Evolutionary conservation across 768 basidiomycete genomes (phyloP).

Genomic region (Hemileccinum impolitum): DNA sequence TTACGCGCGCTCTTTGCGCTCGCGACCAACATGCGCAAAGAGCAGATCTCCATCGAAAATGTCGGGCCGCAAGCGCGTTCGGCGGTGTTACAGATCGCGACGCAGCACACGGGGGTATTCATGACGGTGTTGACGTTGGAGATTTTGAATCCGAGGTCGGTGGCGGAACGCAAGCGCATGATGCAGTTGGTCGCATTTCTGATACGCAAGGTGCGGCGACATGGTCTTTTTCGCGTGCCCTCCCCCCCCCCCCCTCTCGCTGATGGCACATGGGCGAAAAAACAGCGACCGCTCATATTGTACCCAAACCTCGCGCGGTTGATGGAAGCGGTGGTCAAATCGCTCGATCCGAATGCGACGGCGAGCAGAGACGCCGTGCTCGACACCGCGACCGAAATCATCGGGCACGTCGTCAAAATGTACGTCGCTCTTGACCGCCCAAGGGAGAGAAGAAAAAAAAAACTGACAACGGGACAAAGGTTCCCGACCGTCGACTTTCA

Average conservation of each 20-base stretch:
- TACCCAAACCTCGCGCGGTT: slow-evolving; percentile 80
- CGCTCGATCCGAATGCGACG: slow-evolving; percentile 86
- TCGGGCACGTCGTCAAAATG: slow-evolving; percentile 94
- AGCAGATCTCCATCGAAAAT: slow-evolving; percentile 64
- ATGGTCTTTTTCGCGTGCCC: no score
- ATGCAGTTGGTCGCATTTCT: slow-evolving; percentile 93
- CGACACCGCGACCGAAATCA: slow-evolving; percentile 89
- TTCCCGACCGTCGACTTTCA: slow-evolving; percentile 96
- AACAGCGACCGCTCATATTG: slow-evolving; percentile 80
- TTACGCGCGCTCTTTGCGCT: slow-evolving; percentile 80
- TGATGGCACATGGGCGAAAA: slow-evolving; percentile 22
- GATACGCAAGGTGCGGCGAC: slow-evolving; percentile 91
- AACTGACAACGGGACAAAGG: slow-evolving; percentile 35
- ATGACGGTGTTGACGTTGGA: slow-evolving; percentile 93
- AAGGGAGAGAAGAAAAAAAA: no score
- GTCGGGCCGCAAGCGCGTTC: slow-evolving; percentile 74
- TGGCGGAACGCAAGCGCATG: slow-evolving; percentile 80
- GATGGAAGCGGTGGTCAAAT: slow-evolving; percentile 95
- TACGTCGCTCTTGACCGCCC: no score
- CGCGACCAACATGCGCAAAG: slow-evolving; percentile 69
- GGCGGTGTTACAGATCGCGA: slow-evolving; percentile 83
- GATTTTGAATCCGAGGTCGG: slow-evolving; percentile 70
- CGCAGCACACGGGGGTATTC: slow-evolving; percentile 80
- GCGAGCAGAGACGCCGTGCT: slow-evolving; percentile 77
- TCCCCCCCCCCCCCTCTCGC: no score